Evolutionary conservation across 129 eudicot species (phyloP).

Genomic region (Artemisia tridentata): DNA sequence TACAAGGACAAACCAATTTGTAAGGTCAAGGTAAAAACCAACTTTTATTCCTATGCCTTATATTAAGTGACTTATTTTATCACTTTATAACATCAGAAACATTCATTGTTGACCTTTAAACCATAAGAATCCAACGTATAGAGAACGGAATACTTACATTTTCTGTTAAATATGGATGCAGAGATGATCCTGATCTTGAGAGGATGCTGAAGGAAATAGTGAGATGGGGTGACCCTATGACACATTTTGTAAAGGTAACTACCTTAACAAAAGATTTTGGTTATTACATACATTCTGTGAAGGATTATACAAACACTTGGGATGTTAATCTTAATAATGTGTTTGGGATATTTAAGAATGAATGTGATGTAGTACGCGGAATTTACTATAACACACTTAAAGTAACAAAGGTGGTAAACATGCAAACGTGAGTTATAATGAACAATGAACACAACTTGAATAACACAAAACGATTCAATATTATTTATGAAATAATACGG

Average conservation of each 20-base stretch:
- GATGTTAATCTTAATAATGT: too few species aligned
- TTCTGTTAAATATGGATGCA: constrained; percentile 22
- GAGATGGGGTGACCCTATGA: constrained; percentile 99
- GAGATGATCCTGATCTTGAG: constrained; percentile 92
- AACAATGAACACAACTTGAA: too few species aligned
- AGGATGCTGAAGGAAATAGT: constrained; percentile 68
- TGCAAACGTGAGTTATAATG: too few species aligned
- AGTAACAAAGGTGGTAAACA: too few species aligned
- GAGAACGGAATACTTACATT: neutral
- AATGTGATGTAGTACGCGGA: too few species aligned
- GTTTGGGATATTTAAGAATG: too few species aligned
- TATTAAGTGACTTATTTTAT: neutral
- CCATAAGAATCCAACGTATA: neutral
- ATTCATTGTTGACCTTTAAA: neutral
- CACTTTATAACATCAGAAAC: neutral
- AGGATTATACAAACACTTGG: too few species aligned
- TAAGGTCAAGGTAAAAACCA: constrained; percentile 67
- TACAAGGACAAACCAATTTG: constrained; percentile 91
- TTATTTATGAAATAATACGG: too few species aligned
- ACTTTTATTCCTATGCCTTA: neutral
- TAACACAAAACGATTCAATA: too few species aligned
- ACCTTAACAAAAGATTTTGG: neutral
- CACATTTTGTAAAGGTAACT: constrained; percentile 78
- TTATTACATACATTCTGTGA: too few species aligned
- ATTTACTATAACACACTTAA: too few species aligned